Conservation (phyloP, 257 asterid genomes). For the Phtheirospermum japonicum region DNA sequence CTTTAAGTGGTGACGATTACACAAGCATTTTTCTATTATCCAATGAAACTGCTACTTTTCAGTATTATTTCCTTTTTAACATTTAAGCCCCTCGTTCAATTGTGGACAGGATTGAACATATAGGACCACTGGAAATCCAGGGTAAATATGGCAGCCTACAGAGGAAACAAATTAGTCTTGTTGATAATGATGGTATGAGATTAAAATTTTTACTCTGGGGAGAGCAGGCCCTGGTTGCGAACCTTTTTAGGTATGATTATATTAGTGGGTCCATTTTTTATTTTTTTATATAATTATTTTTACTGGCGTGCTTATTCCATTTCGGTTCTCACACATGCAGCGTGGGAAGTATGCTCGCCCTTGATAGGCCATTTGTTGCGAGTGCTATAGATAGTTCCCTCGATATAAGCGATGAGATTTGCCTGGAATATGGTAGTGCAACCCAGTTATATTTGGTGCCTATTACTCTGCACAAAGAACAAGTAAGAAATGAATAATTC, state of each 20-base stretch:
- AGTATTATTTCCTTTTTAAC: too few relatives aligned
- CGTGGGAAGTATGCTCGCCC: conserved; percentile 89
- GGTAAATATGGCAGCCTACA: conserved; percentile 53
- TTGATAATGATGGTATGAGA: conserved; percentile 66
- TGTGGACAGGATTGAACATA: conserved; percentile 66
- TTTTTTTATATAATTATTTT: not conserved
- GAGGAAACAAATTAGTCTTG: conserved; percentile 75
- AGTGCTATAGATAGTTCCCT: conserved; percentile 46
- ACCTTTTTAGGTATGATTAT: conserved; percentile 66
- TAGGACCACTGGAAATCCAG: conserved; percentile 68
- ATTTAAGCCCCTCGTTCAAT: conserved; percentile 6
- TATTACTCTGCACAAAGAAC: conserved; percentile 64
- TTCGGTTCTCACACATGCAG: conserved; percentile 37
- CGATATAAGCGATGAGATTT: conserved; percentile 43
- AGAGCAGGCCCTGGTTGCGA: conserved; percentile 73
- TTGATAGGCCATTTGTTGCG: conserved; percentile 78
- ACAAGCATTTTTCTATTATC: not conserved
- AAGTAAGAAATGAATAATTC: conserved; percentile 41
- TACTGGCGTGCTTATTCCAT: conserved; percentile 1
- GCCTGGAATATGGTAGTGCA: conserved; percentile 88
- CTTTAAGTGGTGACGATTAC: conserved; percentile 5
- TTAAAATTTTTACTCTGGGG: conserved; percentile 79
- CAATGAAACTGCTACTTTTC: not conserved
- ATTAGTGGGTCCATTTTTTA: not conserved
- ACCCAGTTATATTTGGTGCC: conserved; percentile 88